These are phyloP conservation scores for Fusarium albidum DNA, from an alignment of 2,329 filamentous ascomycete species.

Conservation along the genomic window DNA sequence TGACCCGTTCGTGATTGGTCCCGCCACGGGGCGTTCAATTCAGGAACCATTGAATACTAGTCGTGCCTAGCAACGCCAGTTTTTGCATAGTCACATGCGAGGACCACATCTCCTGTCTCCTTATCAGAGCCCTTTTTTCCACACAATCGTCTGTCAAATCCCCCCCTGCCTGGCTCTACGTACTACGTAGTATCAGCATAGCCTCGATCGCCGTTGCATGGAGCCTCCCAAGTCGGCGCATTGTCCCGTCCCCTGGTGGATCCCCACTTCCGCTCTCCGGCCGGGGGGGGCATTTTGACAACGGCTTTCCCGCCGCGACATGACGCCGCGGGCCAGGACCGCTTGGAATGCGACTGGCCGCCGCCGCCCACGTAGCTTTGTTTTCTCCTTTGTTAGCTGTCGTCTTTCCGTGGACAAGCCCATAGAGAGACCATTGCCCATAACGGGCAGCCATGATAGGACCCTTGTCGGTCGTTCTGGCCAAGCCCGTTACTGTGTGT, in stretches of 20 bases:
- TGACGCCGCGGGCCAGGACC: constrained; percentile 8
- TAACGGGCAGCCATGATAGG: background rate
- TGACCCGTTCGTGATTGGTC: constrained; percentile 1
- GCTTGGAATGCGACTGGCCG: constrained; percentile 16
- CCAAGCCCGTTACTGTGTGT: constrained; percentile 4
- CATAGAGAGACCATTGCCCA: too few species aligned
- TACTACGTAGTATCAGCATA: background rate
- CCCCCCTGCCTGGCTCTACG: too few species aligned
- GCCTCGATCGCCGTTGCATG: background rate
- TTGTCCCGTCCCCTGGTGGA: background rate
- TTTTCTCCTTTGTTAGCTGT: constrained; percentile 9
- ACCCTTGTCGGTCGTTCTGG: too few species aligned
- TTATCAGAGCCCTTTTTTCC: too few species aligned
- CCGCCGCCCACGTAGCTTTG: constrained; percentile 30
- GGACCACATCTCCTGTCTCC: too few species aligned
- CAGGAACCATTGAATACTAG: too few species aligned
- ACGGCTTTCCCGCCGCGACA: constrained; percentile 1
- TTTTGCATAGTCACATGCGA: too few species aligned
- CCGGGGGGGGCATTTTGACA: constrained; percentile 23
- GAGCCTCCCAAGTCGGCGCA: background rate
- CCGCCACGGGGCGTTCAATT: constrained; percentile 3
- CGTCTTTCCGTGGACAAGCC: too few species aligned
- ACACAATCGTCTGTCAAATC: too few species aligned
- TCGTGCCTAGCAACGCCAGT: too few species aligned
- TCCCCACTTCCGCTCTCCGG: constrained; percentile 31